Evolutionary conservation across 176 grass and related monocot species (phyloP).

Genomic region (Avena insularis): DNA sequence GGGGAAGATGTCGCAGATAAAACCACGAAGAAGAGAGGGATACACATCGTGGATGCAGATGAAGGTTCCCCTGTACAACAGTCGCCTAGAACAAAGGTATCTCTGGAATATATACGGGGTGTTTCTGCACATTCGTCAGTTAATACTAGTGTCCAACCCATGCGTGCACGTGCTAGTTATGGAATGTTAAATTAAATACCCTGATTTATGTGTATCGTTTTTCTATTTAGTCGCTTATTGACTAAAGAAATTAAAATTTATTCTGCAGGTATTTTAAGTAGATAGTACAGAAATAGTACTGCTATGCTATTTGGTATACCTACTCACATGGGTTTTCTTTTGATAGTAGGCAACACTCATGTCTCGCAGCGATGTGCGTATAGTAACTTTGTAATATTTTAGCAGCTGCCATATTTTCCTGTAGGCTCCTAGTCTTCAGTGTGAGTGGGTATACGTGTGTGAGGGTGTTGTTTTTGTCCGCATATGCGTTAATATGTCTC

Average conservation of each 20-base stretch:
- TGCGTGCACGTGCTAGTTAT: not conserved
- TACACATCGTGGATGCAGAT: not conserved
- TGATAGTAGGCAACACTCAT: not conserved
- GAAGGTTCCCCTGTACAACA: not conserved
- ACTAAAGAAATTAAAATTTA: not conserved
- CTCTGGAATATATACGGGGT: not conserved
- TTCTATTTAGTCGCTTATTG: not conserved
- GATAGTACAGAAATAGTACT: not conserved
- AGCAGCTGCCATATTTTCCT: not conserved
- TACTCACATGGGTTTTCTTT: not conserved
- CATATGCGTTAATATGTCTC: not conserved
- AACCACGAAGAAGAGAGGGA: slow-evolving; percentile 4
- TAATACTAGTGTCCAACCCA: not conserved
- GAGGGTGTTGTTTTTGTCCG: not conserved
- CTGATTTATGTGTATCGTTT: not conserved
- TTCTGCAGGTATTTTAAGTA: not conserved
- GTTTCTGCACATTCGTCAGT: not conserved
- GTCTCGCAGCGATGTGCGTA: not conserved
- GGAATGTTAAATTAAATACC: not conserved
- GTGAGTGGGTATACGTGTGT: not conserved
- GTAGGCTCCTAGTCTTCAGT: not conserved
- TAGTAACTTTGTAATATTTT: not conserved
- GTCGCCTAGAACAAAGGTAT: not conserved
- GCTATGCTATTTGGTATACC: not conserved
- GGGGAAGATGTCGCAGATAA: not conserved